Conservation (phyloP, 1,284 basidiomycete genomes). For the Fomitopsis schrenkii region DNA sequence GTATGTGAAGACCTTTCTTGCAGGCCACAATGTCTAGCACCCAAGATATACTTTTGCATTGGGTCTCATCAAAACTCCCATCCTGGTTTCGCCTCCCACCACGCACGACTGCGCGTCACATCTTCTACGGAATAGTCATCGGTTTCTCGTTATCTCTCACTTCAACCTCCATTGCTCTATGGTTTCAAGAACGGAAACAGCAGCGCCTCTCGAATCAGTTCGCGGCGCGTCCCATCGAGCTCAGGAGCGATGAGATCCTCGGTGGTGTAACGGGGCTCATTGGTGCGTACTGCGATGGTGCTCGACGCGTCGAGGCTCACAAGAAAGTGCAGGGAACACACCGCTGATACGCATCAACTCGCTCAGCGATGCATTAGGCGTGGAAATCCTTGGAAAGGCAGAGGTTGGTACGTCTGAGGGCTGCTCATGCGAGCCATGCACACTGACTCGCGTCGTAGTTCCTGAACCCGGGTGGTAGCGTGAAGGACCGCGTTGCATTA, state of each 20-base stretch:
- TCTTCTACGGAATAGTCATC: slow-evolving; percentile 63
- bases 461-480: slow-evolving; percentile 94
- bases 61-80: background rate
- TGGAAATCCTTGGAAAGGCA: slow-evolving; percentile 95
- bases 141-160: slow-evolving; percentile 71
- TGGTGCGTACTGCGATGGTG: slow-evolving; percentile 42
- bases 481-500: slow-evolving; percentile 95
- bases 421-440: background rate
- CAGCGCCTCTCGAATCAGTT: slow-evolving; percentile 33
- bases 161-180: slow-evolving; percentile 51
- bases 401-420: slow-evolving; percentile 53
- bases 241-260: slow-evolving; percentile 72
- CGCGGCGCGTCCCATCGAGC: slow-evolving; percentile 63
- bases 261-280: slow-evolving; percentile 80
- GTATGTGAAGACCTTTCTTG: background rate
- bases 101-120: slow-evolving; percentile 37
- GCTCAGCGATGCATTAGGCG: slow-evolving; percentile 84
- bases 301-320: background rate
- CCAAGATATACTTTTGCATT: background rate
- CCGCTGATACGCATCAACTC: slow-evolving; percentile 91
- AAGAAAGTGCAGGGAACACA: slow-evolving; percentile 72
- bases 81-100: slow-evolving; percentile 21
- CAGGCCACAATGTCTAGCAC: background rate
- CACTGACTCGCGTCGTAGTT: slow-evolving; percentile 47
- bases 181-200: slow-evolving; percentile 43